A percentile compares a stretch with the other conserved stretches of the same genome.
These are phyloP conservation scores for Stagonosporopsis vannaccii DNA, from an alignment of 2,329 filamentous ascomycete genomes.

Conservation along the genomic window DNA sequence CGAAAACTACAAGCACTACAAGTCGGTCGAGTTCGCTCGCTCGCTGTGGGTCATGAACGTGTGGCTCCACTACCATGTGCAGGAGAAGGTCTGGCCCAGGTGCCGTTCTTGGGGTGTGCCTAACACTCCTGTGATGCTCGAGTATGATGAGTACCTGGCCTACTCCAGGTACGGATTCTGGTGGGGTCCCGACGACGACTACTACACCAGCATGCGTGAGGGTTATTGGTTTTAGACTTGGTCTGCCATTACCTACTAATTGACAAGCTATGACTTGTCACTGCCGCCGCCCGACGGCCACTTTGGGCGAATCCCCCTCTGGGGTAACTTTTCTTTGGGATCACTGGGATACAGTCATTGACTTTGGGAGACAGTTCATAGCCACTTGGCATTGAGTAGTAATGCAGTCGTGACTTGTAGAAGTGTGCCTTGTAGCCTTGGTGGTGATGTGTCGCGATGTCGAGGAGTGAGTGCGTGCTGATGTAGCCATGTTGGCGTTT, in stretches of 20 bases:
- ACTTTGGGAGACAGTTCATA: slow-evolving; percentile 15
- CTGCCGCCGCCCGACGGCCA: no score
- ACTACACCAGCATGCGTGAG: neutral
- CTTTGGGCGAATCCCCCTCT: no score
- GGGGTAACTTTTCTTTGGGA: no score
- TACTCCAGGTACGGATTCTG: neutral
- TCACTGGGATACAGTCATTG: no score
- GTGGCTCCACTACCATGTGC: neutral
- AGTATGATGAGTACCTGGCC: neutral
- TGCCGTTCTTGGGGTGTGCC: neutral
- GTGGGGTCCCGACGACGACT: slow-evolving; percentile 3
- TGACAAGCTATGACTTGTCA: slow-evolving; percentile 5
- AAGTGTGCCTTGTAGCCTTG: neutral
- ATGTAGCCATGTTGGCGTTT: neutral
- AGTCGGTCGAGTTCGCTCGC: neutral
- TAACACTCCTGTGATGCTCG: neutral
- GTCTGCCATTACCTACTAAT: slow-evolving; percentile 6
- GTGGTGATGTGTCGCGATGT: neutral
- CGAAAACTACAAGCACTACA: neutral
- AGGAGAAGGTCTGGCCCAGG: neutral
- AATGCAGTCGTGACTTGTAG: slow-evolving; percentile 4
- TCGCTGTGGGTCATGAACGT: neutral
- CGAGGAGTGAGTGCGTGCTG: neutral
- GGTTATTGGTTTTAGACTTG: neutral
- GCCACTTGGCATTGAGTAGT: slow-evolving; percentile 17